Base-by-base conservation (phyloP, 2,329 filamentous ascomycete genomes). In the Colletotrichum ledebouriae region DNA sequence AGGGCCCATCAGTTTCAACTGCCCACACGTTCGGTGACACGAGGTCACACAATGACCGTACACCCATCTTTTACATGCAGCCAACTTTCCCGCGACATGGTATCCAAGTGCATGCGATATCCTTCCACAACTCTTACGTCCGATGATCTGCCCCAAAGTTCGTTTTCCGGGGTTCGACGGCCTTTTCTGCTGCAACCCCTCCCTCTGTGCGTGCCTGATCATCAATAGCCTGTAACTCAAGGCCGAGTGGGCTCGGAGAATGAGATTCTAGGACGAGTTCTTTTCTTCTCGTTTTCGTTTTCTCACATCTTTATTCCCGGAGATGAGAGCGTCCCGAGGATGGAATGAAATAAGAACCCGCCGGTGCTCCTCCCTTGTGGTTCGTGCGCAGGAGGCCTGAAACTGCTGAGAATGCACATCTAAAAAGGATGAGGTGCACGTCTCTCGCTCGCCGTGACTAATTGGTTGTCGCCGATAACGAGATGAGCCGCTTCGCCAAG, bases 121-220 rank as follows among this genome's bases (percentile, higher is more conserved):
- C 39, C 37, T 34, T 5, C 20, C 37, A 37, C 13, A 34, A 33
- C 25, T 37, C 10, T 37, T 50, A 44, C 57, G 22, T 59, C 44
- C 44, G 44, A 59, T 50, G 3, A 3, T 34, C 13, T 22, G 10
- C 15, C 29, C 33, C 22, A 41, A 52, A 52, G 13, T 34, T 52
- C 22, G 37, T 34, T 61, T 61, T 46, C 42, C 37, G 59, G 29
- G 37, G 29, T 29, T 56, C 60, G 25, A 37, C 17, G 20, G 29
- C 41, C 7, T n/a, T n/a, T 53, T 53, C 37, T 69, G 56, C 57
- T 39, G 62, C 49, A 52, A 52, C 49, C 58, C 57, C 42, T 62
- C 50, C 49, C 44, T 69, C 57, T 15, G 63, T 62, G 67, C 57
- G 50, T 67, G 65, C 55, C 61, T 65, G 61, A 68, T 68, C 55